Conservation (phyloP, 805 yeast species). For the Tetrapisispora arboricola region DNA sequence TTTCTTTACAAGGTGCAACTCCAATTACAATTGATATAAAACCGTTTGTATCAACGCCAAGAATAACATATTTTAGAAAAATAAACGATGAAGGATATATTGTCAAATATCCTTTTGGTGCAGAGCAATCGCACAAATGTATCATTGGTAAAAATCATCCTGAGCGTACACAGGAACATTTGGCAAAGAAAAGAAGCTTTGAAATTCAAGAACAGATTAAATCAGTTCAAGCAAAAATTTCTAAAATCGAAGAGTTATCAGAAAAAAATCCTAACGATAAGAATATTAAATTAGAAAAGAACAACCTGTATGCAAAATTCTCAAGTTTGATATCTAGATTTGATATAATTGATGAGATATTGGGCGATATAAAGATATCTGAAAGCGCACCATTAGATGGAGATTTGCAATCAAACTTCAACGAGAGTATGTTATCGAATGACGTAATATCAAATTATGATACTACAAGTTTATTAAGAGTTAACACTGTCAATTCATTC, state of each 20-base stretch:
- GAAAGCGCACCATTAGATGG: constrained; percentile 11
- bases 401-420: constrained; percentile 5
- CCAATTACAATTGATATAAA: constrained; percentile 35
- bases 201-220: constrained; percentile 34
- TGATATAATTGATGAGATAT: constrained; percentile 24
- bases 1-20: constrained; percentile 31
- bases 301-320: constrained; percentile 15
- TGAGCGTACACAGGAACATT: constrained; percentile 40
- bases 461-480: constrained; percentile 8
- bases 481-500: constrained; percentile 24
- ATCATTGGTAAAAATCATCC: constrained; percentile 43
- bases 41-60: constrained; percentile 45
- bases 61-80: constrained; percentile 52
- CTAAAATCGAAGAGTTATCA: constrained; percentile 1
- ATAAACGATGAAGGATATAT: constrained; percentile 34
- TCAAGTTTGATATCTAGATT: constrained; percentile 28
- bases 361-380: constrained; percentile 25
- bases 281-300: constrained; percentile 5
- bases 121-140: constrained; percentile 45
- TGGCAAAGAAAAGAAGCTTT: constrained; percentile 33
- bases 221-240: constrained; percentile 8
- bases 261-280: constrained; percentile 1
- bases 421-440: constrained; percentile 7
- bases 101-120: constrained; percentile 49
- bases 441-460: constrained; percentile 6